Percentiles rank a stretch among this genome's conserved stretches.
phyloP scores from a whole-genome alignment of 2,329 filamentous ascomycete species.

The Myriangium duriaei region DNA sequence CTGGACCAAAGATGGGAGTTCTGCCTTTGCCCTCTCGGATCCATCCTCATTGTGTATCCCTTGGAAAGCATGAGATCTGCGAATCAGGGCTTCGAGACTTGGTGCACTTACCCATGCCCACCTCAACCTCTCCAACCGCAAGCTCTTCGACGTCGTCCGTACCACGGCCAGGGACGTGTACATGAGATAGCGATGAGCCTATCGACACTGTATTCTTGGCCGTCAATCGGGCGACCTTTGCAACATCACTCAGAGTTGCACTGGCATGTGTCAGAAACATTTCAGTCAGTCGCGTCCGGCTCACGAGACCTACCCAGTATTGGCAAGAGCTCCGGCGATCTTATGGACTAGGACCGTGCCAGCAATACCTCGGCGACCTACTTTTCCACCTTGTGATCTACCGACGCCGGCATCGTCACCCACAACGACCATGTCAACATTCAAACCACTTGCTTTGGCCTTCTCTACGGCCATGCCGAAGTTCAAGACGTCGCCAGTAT shows the following conservation, averaged over 20 bases:
- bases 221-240: conserved; percentile 55
- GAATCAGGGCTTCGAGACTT: neutral
- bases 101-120: conserved; percentile 48
- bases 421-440: conserved; percentile 81
- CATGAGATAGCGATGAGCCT: conserved; percentile 73
- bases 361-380: conserved; percentile 79
- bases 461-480: conserved; percentile 70
- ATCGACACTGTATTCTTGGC: conserved; percentile 72
- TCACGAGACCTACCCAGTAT: conserved; percentile 41
- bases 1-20: conserved; percentile 33
- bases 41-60: conserved; percentile 49
- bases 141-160: conserved; percentile 45
- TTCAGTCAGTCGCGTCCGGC: neutral
- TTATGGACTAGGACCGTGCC: conserved; percentile 88
- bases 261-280: conserved; percentile 16
- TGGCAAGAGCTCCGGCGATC: conserved; percentile 72
- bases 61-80: neutral
- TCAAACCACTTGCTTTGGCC: conserved; percentile 63
- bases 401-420: conserved; percentile 89
- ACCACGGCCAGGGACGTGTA: conserved; percentile 78
- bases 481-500: conserved; percentile 28
- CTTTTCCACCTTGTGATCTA: conserved; percentile 70
- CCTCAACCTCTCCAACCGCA: conserved; percentile 47
- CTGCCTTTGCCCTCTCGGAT: conserved; percentile 28
- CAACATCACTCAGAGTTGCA: conserved; percentile 53